Evolutionary conservation across 176 grass and related monocot genomes (phyloP).

Genomic region (Hordeum marinum): DNA sequence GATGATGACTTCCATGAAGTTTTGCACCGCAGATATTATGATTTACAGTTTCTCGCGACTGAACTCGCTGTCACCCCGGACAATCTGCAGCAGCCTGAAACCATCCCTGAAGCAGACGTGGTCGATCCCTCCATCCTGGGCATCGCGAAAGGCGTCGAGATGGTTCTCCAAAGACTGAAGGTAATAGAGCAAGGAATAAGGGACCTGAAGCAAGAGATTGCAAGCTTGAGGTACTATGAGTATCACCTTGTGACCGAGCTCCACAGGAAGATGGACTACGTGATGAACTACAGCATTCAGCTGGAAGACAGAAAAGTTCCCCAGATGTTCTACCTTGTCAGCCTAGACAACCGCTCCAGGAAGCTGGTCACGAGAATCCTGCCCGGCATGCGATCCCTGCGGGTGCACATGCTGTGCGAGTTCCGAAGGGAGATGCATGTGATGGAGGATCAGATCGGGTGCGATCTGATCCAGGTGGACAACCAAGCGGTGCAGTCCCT

Average conservation of each 20-base stretch:
- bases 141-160: slow-evolving; percentile 87
- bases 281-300: slow-evolving; percentile 72
- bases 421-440: slow-evolving; percentile 88
- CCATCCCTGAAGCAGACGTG: slow-evolving; percentile 20
- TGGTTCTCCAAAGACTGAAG: slow-evolving; percentile 83
- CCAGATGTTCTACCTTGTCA: slow-evolving; percentile 85
- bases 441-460: slow-evolving; percentile 81
- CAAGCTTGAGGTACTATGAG: slow-evolving; percentile 79
- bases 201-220: slow-evolving; percentile 84
- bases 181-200: slow-evolving; percentile 82
- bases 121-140: slow-evolving; percentile 75
- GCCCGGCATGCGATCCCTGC: slow-evolving; percentile 64
- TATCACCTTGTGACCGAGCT: slow-evolving; percentile 73
- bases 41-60: slow-evolving; percentile 77
- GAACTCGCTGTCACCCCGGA: slow-evolving; percentile 50
- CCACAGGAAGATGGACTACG: slow-evolving; percentile 75
- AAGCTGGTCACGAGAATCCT: slow-evolving; percentile 69
- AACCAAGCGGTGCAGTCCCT: slow-evolving; percentile 62
- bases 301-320: slow-evolving; percentile 83
- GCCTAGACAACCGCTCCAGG: slow-evolving; percentile 47
- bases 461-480: slow-evolving; percentile 77
- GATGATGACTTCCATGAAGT: slow-evolving; percentile 88
- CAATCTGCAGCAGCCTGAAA: slow-evolving; percentile 40
- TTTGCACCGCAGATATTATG: slow-evolving; percentile 71
- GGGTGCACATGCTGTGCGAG: slow-evolving; percentile 81